Base-by-base conservation (phyloP, 805 yeast species). In the Myxozyma mucilagina region DNA sequence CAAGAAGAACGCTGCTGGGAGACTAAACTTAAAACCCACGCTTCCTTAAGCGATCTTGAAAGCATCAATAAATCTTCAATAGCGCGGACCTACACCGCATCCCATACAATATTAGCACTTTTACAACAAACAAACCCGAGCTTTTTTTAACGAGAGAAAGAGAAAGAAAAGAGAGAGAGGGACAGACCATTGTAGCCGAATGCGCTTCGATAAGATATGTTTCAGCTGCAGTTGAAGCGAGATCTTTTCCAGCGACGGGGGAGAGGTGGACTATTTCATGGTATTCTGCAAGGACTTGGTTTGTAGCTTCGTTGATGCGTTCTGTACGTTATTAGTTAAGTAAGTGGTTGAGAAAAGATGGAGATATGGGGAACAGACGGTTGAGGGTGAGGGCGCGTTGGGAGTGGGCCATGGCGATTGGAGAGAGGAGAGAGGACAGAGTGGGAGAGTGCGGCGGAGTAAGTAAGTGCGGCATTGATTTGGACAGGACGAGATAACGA, bases 121-220 rank as follows among this genome's bases (percentile, higher is more conserved):
- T n/a, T n/a, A n/a, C n/a, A n/a, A n/a, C n/a, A n/a, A n/a, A n/a
- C n/a, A n/a, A n/a, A n/a, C n/a, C n/a, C n/a, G n/a, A n/a, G n/a
- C n/a, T n/a, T n/a, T n/a, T n/a, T n/a, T n/a, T n/a, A n/a, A n/a
- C n/a, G n/a, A n/a, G n/a, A n/a, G n/a, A n/a, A n/a, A n/a, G n/a
- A n/a, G n/a, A n/a, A n/a, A n/a, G n/a, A n/a, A 32, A 9, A 32
- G 20, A n/a, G 43, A 54, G 20, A 24, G 24, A 14, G 7, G 4
- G 16, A 44, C 39, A 18, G 18, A 71, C 71, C 57, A 76, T 72
- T 4, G 74, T 67, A 4, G 73, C 63, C 14, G 78, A 70, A 56
- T 73, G 70, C n/a, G 75, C 73, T 60, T 74, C 77, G 44, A 76
- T 75, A 44, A 74, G 75, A 29, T 71, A 70, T 1, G 76, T 69